A percentile compares a stretch with the other conserved stretches of the same genome.
Evolutionary conservation across 164 flowering plant species (phyloP).

Genomic region (Vitis rupestris): DNA sequence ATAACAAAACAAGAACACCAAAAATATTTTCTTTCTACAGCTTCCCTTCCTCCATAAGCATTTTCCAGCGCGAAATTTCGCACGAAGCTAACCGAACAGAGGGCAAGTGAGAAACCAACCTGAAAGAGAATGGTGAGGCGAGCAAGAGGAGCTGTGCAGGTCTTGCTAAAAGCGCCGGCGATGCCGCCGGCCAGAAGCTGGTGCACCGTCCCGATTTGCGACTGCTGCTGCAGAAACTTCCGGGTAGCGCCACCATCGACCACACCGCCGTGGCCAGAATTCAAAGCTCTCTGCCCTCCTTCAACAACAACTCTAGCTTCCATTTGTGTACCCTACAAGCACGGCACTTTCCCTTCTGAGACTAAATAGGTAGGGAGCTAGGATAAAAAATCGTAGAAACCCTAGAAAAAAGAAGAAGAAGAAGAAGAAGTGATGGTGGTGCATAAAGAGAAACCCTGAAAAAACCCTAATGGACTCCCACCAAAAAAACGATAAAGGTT

Average conservation of each 20-base stretch:
- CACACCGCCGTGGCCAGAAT: slow-evolving; percentile 34
- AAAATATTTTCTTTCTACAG: no score
- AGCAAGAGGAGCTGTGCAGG: slow-evolving; percentile 96
- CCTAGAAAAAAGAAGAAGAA: not conserved
- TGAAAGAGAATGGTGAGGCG: slow-evolving; percentile 96
- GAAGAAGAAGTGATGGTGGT: not conserved
- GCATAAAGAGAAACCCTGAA: no score
- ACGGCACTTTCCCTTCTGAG: no score
- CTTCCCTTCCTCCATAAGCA: not conserved
- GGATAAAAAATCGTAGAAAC: not conserved
- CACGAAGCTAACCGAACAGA: not conserved
- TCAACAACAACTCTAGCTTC: slow-evolving; percentile 67
- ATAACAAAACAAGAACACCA: no score
- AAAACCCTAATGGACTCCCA: no score
- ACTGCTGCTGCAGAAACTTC: slow-evolving; percentile 31
- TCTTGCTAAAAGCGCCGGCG: slow-evolving; percentile 98
- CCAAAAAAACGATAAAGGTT: no score
- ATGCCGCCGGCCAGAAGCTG: slow-evolving; percentile 89
- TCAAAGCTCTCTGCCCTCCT: slow-evolving; percentile 48
- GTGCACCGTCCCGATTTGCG: slow-evolving; percentile 59
- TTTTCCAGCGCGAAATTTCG: not conserved
- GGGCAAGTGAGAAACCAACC: slow-evolving; percentile 36
- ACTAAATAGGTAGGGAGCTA: no score
- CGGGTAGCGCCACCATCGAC: slow-evolving; percentile 36
- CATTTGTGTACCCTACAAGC: slow-evolving; percentile 36